These are phyloP conservation scores for Sphaceloma murrayae DNA, from an alignment of 2,329 filamentous ascomycete genomes.

Conservation along the genomic window DNA sequence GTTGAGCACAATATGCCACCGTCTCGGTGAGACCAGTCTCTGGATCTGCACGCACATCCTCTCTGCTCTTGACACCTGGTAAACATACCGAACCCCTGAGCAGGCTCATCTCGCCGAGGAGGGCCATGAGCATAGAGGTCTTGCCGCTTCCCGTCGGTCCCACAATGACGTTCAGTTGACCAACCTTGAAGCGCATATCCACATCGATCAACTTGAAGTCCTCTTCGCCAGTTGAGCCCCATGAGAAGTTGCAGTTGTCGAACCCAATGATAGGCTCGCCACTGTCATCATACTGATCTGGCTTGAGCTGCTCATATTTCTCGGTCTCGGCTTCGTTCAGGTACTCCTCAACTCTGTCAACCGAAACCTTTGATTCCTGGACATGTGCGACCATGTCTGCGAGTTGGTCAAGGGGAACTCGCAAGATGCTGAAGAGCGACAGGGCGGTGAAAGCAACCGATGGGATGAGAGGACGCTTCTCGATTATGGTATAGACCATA, in stretches of 20 bases:
- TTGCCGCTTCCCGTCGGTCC: constrained; percentile 93
- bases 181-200: constrained; percentile 71
- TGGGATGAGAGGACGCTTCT: constrained; percentile 79
- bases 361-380: constrained; percentile 91
- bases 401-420: constrained; percentile 87
- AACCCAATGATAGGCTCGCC: constrained; percentile 74
- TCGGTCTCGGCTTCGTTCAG: constrained; percentile 88
- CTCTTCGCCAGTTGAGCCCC: constrained; percentile 54
- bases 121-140: constrained; percentile 88
- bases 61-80: constrained; percentile 74
- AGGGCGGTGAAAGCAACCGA: constrained; percentile 94
- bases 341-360: constrained; percentile 94
- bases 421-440: constrained; percentile 87
- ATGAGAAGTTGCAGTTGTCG: constrained; percentile 73
- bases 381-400: constrained; percentile 99
- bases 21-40: constrained; percentile 82
- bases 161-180: constrained; percentile 82
- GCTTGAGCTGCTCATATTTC: constrained; percentile 77
- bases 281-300: constrained; percentile 57
- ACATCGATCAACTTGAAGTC: constrained; percentile 69
- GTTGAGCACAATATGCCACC: constrained; percentile 91
- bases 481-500: constrained; percentile 80
- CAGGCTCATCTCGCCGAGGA: constrained; percentile 91
- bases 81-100: constrained; percentile 72
- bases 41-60: constrained; percentile 72